Conservation (phyloP, 257 asterid genomes). For the Solanum pennellii region DNA sequence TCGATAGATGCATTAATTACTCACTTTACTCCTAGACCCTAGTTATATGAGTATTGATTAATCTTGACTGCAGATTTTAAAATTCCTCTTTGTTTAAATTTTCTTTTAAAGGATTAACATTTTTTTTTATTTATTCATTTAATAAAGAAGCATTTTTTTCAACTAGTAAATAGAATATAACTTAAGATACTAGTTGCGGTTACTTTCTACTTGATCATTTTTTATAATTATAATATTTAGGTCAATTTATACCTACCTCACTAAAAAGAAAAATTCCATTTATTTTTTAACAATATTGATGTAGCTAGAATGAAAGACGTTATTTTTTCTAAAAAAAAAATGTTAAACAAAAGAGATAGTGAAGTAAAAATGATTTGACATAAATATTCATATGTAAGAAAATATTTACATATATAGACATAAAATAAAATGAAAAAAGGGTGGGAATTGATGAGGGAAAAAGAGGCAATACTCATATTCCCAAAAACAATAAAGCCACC, state of each 20-base stretch:
- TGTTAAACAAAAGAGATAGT: background rate
- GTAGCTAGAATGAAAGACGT: background rate
- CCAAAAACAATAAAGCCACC: slow-evolving; percentile 7
- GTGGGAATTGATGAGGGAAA: background rate
- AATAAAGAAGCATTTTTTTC: background rate
- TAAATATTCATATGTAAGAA: background rate
- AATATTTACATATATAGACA: background rate
- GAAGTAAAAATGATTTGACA: background rate
- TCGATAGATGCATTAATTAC: background rate
- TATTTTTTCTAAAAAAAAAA: background rate
- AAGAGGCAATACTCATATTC: background rate
- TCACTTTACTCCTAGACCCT: background rate
- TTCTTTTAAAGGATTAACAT: background rate
- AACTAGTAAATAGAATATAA: background rate
- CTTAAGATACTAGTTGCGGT: background rate
- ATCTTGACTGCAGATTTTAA: background rate
- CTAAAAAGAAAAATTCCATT: background rate
- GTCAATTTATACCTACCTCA: background rate
- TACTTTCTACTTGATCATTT: background rate
- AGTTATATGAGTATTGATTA: background rate
- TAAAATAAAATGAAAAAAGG: background rate
- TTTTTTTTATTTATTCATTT: background rate
- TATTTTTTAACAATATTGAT: background rate
- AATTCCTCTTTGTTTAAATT: background rate
- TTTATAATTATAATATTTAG: background rate